Evolutionary conservation across 2,329 filamentous ascomycete species (phyloP), one percentile per base, ranked within the genome.

Genomic region (Epichloe sp.): DNA sequence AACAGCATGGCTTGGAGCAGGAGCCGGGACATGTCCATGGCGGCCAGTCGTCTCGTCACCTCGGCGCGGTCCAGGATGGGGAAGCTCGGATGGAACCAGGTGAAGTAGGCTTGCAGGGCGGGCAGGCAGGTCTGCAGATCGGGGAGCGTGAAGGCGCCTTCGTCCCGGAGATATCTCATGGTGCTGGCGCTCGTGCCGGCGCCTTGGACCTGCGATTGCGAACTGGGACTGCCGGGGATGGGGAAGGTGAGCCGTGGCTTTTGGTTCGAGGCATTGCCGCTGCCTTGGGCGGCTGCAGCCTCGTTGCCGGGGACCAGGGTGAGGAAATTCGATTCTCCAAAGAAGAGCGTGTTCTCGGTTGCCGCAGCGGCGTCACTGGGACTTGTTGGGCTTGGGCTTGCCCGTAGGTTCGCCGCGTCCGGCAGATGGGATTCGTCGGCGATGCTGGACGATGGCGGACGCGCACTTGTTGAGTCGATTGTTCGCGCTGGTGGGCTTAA

Each of bases 61-160:
- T 70, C 68, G 1, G 63, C 62, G 4, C 73, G 68, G 55, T 79
- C 74, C 0, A 80, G 56, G 12, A 80, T 68, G 0, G 77, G 75
- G 46, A 78, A 80, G 50, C 73, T 74, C 0, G 77, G 75, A 54
- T 80, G 77, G 49, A 78, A 79, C 70, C 75, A 77, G 21, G 67
- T 63, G 50, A 80, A 79, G 61, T 78, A 80, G 0, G 75, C 75
- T 17, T 69, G 63, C 0, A 79, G 57, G 0, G 76, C 63, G 1
- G 65, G 65, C 4, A 72, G 62, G 42, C 71, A 70, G 17, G 71
- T 65, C 2, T 66, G 58, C 14, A 63, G 55, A 2, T 70, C 65
- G 0, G 76, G 75, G 23, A 76, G 70, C 0, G 68, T 67, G 42
- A 78, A 70, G 12, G 62, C 64, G 6, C 63, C 63, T 44, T 73